These are phyloP conservation scores for Speleostelium caveatum DNA, from an alignment of 78 protist genomes.

Conservation along the genomic window DNA sequence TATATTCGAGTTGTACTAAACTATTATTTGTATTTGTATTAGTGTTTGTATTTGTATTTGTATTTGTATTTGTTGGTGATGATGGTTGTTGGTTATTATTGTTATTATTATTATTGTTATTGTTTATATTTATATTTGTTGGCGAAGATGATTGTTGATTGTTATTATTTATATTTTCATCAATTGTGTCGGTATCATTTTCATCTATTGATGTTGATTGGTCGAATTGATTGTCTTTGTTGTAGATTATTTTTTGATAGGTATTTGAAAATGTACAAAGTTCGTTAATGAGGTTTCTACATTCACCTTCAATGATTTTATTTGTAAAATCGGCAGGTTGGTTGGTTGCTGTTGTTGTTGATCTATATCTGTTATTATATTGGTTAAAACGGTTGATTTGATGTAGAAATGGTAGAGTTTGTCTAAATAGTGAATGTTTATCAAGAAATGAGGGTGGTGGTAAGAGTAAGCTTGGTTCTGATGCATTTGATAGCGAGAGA, in stretches of 20 bases:
- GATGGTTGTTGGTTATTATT: background rate
- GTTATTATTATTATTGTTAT: constrained; percentile 13
- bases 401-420: constrained; percentile 22
- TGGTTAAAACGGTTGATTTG: background rate
- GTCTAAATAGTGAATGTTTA: background rate
- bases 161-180: background rate
- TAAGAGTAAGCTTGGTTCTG: background rate
- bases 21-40: no score
- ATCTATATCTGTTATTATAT: no score
- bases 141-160: background rate
- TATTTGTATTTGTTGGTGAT: background rate
- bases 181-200: background rate
- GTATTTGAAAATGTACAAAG: background rate
- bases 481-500: background rate
- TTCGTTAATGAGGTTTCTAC: background rate
- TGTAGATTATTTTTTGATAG: background rate
- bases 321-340: background rate
- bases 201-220: background rate
- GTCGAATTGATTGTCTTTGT: constrained; percentile 22
- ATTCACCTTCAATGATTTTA: background rate
- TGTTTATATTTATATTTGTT: background rate
- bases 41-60: background rate
- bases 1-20: background rate
- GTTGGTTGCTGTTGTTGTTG: background rate
- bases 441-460: constrained; percentile 18